phyloP scores from a whole-genome alignment of 495 filamentous ascomycete genomes.

The Talaromyces thailandensis region DNA sequence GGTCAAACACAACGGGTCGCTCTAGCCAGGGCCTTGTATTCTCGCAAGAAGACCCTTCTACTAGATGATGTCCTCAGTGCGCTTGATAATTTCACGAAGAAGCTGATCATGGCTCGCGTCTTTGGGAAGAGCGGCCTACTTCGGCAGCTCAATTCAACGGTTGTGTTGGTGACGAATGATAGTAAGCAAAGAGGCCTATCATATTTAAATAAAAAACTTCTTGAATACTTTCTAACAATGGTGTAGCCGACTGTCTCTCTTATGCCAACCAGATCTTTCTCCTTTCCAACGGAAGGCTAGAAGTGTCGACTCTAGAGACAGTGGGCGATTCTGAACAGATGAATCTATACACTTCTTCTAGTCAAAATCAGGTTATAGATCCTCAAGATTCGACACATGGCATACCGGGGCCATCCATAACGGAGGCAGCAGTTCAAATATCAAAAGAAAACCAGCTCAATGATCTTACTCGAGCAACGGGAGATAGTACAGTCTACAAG shows the following conservation, averaged over 20 bases:
- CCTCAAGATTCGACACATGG: not conserved
- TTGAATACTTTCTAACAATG: not conserved
- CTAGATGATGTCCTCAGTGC: constrained; percentile 55
- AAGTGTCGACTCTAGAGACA: not conserved
- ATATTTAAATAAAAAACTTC: not conserved
- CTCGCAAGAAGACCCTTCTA: constrained; percentile 39
- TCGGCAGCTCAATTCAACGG: not conserved
- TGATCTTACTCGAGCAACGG: constrained; percentile 4
- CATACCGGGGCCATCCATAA: not conserved
- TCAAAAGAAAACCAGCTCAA: not conserved
- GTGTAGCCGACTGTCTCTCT: not conserved
- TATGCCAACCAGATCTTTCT: not conserved
- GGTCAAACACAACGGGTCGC: constrained; percentile 59
- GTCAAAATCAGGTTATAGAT: not conserved
- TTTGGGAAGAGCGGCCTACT: constrained; percentile 46
- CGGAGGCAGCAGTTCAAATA: not conserved
- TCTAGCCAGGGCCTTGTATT: constrained; percentile 50
- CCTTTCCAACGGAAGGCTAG: not conserved
- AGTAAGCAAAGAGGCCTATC: not conserved
- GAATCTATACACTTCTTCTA: not conserved
- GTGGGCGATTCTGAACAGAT: not conserved
- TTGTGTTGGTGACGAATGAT: not conserved
- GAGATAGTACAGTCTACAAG: not conserved
- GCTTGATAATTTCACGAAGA: constrained; percentile 50
- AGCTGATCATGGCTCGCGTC: constrained; percentile 46